Base-by-base conservation (phyloP, 1,284 basidiomycete species). In the Xanthoconium separans region DNA sequence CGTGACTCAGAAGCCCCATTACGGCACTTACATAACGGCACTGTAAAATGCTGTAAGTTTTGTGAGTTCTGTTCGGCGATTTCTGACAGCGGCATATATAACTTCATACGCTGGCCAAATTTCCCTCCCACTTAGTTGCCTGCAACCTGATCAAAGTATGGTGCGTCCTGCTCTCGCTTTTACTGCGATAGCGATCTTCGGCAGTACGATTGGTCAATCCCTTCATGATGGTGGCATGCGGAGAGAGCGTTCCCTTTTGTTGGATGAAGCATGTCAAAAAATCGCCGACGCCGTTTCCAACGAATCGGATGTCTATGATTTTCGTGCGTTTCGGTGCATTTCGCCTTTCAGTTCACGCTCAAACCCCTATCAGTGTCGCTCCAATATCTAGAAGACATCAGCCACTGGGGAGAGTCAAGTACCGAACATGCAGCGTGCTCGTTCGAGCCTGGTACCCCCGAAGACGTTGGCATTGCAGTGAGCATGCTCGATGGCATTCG, bases 321-420 rank as follows among this genome's bases (percentile, higher is more conserved):
- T 11, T 2, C 34, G 52, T 53, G 18, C 41, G 52, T 44, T 10
- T 15, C 20, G 12, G 10, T 22, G 4, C n/a, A n/a, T 13, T 20
- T n/a, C 8, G 12, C n/a, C 5, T 18, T 44, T n/a, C 1, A 13
- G 9, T 20, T 45, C 24, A 12, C 24, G 1, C 41, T 30, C 15
- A 24, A 36, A 16, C 6, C 37, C 15, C 15, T 4, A 16, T 42
- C 15, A 61, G 66, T 16, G 2, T 58, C 58, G 1, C 1, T 15
- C 6, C 30, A 64, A 4, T 83, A 78, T 47, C 16, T 6, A 0
- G 60, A 66, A 15, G 81, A 77, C 39, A 74, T 75, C n/a, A 50
- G 54, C 4, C 81, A 83, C 55, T 81, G 75, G 75, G 72, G 74
- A 1, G 62, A 61, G 12, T 79, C 80, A 3, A 80, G 76, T 56